Base-by-base conservation (phyloP, 2,329 filamentous ascomycete species). In the Leptographium galeiforme region DNA sequence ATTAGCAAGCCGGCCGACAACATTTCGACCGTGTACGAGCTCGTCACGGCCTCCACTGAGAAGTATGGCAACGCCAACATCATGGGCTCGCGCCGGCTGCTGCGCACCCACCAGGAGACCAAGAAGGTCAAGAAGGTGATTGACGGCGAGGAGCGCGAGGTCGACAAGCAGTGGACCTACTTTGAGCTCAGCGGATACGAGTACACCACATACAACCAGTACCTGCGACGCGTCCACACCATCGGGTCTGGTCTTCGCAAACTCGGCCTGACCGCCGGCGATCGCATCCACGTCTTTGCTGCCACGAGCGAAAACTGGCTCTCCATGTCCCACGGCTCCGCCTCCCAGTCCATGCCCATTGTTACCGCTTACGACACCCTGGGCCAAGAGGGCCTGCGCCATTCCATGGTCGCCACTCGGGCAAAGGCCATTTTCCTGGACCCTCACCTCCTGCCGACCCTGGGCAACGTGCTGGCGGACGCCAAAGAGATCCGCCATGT, bases 101-200 rank as follows among this genome's bases (percentile, higher is more conserved):
- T 94, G 68, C 78, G 84, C 68, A 84, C 82, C 39, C 87, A 93
- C 67, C 77, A 83, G 61, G 88, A 94, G 71, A 86, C 81, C 62
- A 94, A 91, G 76, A 91, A 89, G 76, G 73, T 94, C 66, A 93
- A 91, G 79, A 93, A 90, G 76, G 76, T 89, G 55, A 73, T 94
- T 46, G 86, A 93, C 66, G 88, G 88, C 59, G 77, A 84, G 63
- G 84, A 91, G 74, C 72, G 79, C 63, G 79, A 89, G 68, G 79
- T 90, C 33, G 85, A 91, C 67, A 94, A 94, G 80, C 58, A 87
- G 64, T 94, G 88, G 88, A 85, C 83, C 54, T 94, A 86, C 70
- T 93, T 88, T 66, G 88, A 94, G 73, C 80, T 91, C 62, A 85
- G 84, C 65, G 75, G 74, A 51, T 94, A 91, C 73, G 78, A 81